phyloP scores from a whole-genome alignment of 257 asterid species.

The Nicotiana tabacum region DNA sequence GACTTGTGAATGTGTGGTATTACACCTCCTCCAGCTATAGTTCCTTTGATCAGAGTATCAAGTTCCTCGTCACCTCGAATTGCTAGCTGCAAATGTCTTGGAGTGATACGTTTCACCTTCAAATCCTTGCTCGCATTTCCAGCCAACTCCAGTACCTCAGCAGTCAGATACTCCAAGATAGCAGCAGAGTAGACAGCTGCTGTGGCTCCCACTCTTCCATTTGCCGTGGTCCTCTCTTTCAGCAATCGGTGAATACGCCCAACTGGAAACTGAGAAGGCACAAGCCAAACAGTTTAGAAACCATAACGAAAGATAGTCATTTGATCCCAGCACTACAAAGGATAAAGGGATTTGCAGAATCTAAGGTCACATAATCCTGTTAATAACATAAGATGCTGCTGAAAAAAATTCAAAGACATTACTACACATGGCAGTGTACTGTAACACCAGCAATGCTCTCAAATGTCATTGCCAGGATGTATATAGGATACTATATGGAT shows the following conservation, averaged over 20 bases:
- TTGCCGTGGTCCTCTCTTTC: slow-evolving; percentile 31
- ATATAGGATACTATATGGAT: background rate
- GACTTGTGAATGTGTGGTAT: slow-evolving; percentile 40
- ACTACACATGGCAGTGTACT: background rate
- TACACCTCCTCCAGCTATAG: slow-evolving; percentile 40
- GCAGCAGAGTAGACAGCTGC: slow-evolving; percentile 43
- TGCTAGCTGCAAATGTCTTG: slow-evolving; percentile 37
- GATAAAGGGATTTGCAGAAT: background rate
- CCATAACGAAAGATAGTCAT: background rate
- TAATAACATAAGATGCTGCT: background rate
- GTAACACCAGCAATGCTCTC: background rate
- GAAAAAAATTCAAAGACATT: background rate
- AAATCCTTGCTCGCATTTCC: slow-evolving; percentile 40
- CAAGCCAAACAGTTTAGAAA: background rate
- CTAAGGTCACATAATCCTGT: background rate
- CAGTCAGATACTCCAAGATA: slow-evolving; percentile 35
- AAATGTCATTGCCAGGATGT: background rate
- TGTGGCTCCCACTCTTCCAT: slow-evolving; percentile 41
- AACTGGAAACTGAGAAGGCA: slow-evolving; percentile 31
- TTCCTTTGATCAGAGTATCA: slow-evolving; percentile 38
- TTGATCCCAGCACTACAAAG: background rate
- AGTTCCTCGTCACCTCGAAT: slow-evolving; percentile 41
- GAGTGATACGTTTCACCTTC: slow-evolving; percentile 38
- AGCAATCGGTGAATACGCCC: slow-evolving; percentile 34
- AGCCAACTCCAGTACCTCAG: slow-evolving; percentile 37